Percentiles rank a stretch among this genome's conserved stretches.
Evolutionary conservation across 148 eudicot genomes (phyloP).

Genomic region (Fallopia convolvulus): DNA sequence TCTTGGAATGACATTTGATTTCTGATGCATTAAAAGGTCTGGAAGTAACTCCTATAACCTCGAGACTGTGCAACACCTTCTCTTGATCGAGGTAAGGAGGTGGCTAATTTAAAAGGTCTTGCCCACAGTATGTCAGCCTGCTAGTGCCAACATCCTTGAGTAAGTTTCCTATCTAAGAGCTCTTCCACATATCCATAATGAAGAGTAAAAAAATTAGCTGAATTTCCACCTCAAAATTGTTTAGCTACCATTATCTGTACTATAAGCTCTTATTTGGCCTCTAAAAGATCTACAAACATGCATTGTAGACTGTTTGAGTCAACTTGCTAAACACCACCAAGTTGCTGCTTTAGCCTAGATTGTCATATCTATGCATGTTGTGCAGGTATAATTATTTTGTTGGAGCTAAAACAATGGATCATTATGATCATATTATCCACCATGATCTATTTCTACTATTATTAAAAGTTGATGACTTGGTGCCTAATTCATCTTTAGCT

Average conservation of each 20-base stretch:
- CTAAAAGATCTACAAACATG: background rate
- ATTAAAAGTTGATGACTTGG: background rate
- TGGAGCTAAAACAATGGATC: conserved; percentile 1
- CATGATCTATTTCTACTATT: background rate
- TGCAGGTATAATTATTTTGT: conserved; percentile 11
- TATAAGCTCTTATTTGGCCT: background rate
- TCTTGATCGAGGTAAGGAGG: conserved; percentile 15
- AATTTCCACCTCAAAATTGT: background rate
- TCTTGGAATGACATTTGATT: too few species aligned
- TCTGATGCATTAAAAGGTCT: too few species aligned
- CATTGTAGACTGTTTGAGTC: too few species aligned
- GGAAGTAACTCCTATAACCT: conserved; percentile 52
- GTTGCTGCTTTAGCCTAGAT: background rate
- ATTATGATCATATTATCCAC: background rate
- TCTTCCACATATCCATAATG: background rate
- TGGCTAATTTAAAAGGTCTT: conserved; percentile 33
- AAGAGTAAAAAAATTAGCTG: background rate
- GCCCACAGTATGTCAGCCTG: conserved; percentile 81
- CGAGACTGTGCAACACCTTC: conserved; percentile 54
- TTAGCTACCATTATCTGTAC: background rate
- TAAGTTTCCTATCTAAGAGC: conserved; percentile 22
- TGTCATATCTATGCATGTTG: background rate
- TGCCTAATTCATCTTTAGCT: background rate
- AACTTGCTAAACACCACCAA: background rate
- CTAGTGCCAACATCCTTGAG: conserved; percentile 47